Evolutionary conservation across 352 stramenopile genomes (phyloP), one percentile per base, ranked within the genome.

Genomic region (Phytophthora pseudosyringae): DNA sequence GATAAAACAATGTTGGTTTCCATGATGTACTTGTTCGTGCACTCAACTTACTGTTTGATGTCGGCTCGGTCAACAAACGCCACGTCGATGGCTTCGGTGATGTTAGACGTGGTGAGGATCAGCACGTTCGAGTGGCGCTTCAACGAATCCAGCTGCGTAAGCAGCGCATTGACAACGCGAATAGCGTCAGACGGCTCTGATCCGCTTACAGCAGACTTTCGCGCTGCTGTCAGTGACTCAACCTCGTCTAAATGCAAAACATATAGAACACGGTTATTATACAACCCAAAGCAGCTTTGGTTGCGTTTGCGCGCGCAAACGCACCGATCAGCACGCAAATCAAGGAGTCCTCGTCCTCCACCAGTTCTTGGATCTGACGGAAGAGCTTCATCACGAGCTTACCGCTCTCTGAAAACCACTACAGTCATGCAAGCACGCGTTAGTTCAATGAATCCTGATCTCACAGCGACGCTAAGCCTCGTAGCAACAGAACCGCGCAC

Each of bases 391-490:
- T 91, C 25, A 98, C 89, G 9, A 98, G 81, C 70, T 98, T 98
- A 15, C 93, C 94, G 45, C 87, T 97, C 65, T 98, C 94, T 15
- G 87, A 97, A 75, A 98, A 98, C 94, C 94, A 98, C 78, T 98
- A 10, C 8, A 29, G 36, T 4, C 12, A 58, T 49, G n/a, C 31
- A 52, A 29, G 16, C 2, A 54, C n/a, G 6, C 36, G 15, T 50
- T 26, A 54, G 36, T 29, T 35, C 40, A 6, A 3, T 16, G 5
- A 48, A 16, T 10, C 10, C 13, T n/a, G 21, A 21, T 21, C 21
- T 33, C 38, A 41, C 32, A 15, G 5, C 4, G 3, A 41, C 8
- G 26, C 25, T 35, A 6, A 50, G 25, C 11, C 21, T 38, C 21
- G n/a, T 13, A 43, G n/a, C 2, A 33, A 48, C 0, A 29, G n/a